Percentiles rank a stretch among this genome's conserved stretches.
Conservation (phyloP, 176 grass and related monocot species). For the Tillandsia leiboldiana region DNA sequence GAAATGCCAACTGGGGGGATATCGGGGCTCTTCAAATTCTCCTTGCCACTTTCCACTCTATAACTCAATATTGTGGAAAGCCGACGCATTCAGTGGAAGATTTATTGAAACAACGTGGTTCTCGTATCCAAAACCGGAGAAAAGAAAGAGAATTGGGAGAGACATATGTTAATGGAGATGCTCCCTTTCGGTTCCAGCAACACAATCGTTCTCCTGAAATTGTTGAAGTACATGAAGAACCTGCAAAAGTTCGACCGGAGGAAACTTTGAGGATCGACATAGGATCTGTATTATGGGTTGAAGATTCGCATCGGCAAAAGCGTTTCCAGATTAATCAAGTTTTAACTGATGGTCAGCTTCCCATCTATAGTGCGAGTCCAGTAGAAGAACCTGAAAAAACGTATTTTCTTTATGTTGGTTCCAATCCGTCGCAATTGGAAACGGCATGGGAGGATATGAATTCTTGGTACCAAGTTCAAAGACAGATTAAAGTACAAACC, state of each 20-base stretch:
- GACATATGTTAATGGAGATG: constrained; percentile 56
- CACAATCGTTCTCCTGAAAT: constrained; percentile 84
- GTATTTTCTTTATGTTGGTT: constrained; percentile 72
- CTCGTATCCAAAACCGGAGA: constrained; percentile 75
- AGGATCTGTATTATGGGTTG: constrained; percentile 67
- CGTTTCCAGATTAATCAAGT: constrained; percentile 70
- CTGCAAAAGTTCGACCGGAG: constrained; percentile 43
- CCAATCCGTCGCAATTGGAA: constrained; percentile 81
- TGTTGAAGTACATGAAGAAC: constrained; percentile 68
- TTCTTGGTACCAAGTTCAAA: constrained; percentile 92
- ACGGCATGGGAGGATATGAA: constrained; percentile 95
- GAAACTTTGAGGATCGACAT: constrained; percentile 76
- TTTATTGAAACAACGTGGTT: constrained; percentile 67
- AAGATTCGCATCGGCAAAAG: constrained; percentile 56
- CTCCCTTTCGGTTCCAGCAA: constrained; percentile 60
- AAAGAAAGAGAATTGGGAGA: constrained; percentile 80
- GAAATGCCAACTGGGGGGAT: constrained; percentile 98
- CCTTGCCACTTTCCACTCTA: constrained; percentile 70
- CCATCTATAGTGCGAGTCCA: constrained; percentile 58
- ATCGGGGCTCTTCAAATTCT: constrained; percentile 84
- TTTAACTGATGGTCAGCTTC: constrained; percentile 52
- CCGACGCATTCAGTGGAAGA: constrained; percentile 73
- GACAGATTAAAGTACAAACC: constrained; percentile 74
- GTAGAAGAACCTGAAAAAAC: constrained; percentile 54
- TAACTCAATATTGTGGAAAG: constrained; percentile 69